Base-by-base conservation (phyloP, 1,284 basidiomycete genomes). In the Melampsora larici-populina region DNA sequence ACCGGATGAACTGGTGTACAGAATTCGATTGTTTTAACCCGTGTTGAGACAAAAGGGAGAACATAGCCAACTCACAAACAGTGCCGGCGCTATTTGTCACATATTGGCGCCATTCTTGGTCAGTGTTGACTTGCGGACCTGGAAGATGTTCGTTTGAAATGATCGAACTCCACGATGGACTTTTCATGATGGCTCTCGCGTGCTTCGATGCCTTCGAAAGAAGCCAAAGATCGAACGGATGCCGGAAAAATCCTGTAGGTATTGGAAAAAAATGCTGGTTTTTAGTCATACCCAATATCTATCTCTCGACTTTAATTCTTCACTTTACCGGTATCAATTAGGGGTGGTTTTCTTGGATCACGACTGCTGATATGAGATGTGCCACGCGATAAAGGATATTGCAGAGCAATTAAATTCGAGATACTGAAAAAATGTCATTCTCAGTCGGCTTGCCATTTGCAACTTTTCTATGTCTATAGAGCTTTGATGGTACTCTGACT, bases 1-100 rank as follows among this genome's bases (percentile, higher is more conserved):
- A 83, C 81, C 0, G 85, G 83, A 81, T 85, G 74, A 64, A 63
- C 74, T 77, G 36, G n/a, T 1, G 31, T 8, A n/a, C n/a, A n/a
- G n/a, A n/a, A n/a, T n/a, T n/a, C n/a, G n/a, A n/a, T n/a, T n/a
- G n/a, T n/a, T n/a, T n/a, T n/a, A n/a, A n/a, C n/a, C n/a, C n/a
- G n/a, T n/a, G n/a, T n/a, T n/a, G n/a, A n/a, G n/a, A n/a, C n/a
- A n/a, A n/a, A 33, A 40, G 13, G 21, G 11, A 13, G 11, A 40
- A n/a, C n/a, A n/a, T n/a, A 46, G n/a, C 8, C 21, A 3, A n/a
- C 74, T 77, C 8, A 77, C 74, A 69, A 60, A 68, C 67, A 64
- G 74, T 77, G 36, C 66, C 48, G 17, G 69, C 74, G 6, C 65
- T 33, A n/a, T 33, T 60, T 31, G 68, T 69, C 33, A 70, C 58